phyloP scores from a whole-genome alignment of 768 basidiomycete genomes.

The Auricularia cornea region DNA sequence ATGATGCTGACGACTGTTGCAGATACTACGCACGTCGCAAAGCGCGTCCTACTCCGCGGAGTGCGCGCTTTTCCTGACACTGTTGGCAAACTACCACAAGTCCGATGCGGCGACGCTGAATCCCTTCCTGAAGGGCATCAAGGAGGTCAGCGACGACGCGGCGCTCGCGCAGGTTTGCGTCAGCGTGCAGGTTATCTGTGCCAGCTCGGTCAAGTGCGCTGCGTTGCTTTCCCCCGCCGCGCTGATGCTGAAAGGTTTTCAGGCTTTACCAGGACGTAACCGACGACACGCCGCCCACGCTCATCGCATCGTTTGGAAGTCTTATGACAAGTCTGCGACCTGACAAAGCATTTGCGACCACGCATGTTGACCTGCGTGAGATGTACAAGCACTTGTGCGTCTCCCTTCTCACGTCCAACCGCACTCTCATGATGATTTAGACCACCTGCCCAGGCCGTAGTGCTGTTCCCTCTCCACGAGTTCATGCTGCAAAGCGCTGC shows the following conservation, averaged over 20 bases:
- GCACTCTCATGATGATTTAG: not conserved
- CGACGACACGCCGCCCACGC: conserved; percentile 44
- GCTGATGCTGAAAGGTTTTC: not conserved
- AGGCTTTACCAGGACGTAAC: conserved; percentile 51
- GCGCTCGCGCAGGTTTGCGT: conserved; percentile 49
- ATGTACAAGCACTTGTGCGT: conserved; percentile 50
- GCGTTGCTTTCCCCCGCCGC: not conserved
- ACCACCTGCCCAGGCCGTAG: conserved; percentile 36
- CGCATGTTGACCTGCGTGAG: conserved; percentile 40
- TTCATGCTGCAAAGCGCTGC: conserved; percentile 42
- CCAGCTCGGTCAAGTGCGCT: conserved; percentile 43
- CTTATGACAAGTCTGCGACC: conserved; percentile 46
- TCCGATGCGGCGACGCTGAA: conserved; percentile 64
- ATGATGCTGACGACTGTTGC: not conserved
- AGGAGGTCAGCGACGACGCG: conserved; percentile 37
- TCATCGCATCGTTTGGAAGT: conserved; percentile 43
- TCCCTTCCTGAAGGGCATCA: conserved; percentile 49
- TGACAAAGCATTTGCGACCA: conserved; percentile 42
- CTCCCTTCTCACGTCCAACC: no score
- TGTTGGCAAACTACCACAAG: conserved; percentile 65
- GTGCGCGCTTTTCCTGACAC: conserved; percentile 47
- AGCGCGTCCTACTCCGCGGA: conserved; percentile 53
- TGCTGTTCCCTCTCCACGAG: conserved; percentile 55
- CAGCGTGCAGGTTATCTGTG: conserved; percentile 48
- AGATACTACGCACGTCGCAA: conserved; percentile 51